Evolutionary conservation across 2,329 filamentous ascomycete genomes (phyloP).

Genomic region (Ophiostoma ulmi): DNA sequence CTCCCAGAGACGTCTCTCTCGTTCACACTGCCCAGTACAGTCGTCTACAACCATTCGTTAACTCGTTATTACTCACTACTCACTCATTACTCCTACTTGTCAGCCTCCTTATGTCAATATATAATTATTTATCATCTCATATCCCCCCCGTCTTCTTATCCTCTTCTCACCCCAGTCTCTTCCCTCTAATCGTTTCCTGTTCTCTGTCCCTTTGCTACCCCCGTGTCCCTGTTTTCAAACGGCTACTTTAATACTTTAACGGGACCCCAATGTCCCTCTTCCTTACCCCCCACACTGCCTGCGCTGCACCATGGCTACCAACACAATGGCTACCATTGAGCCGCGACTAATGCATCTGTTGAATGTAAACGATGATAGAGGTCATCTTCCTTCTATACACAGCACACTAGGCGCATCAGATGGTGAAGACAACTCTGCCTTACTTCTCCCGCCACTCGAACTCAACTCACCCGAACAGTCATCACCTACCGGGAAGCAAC

Average conservation of each 20-base stretch:
- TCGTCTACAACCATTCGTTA: background rate
- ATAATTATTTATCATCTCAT: conserved; percentile 3
- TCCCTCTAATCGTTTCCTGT: background rate
- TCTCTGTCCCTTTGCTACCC: background rate
- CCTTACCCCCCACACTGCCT: conserved; percentile 31
- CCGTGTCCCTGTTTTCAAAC: conserved; percentile 5
- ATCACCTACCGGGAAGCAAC: conserved; percentile 23
- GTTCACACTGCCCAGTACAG: background rate
- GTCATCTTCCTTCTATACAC: conserved; percentile 32
- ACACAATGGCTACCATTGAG: conserved; percentile 61
- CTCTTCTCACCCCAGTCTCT: conserved; percentile 2
- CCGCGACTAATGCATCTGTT: conserved; percentile 61
- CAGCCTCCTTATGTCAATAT: background rate
- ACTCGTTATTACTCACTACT: background rate
- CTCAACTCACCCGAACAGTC: conserved; percentile 42
- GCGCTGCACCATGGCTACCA: conserved; percentile 54
- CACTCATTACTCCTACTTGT: background rate
- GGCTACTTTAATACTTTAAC: conserved; percentile 13
- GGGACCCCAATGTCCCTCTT: conserved; percentile 36
- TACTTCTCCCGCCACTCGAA: conserved; percentile 50
- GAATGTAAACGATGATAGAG: conserved; percentile 46
- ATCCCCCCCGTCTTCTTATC: background rate
- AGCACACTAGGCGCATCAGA: conserved; percentile 40
- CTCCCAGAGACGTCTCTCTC: background rate
- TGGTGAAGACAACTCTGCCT: conserved; percentile 25